Base-by-base conservation (phyloP, 495 filamentous ascomycete genomes). In the Aspergillus bertholletiae region DNA sequence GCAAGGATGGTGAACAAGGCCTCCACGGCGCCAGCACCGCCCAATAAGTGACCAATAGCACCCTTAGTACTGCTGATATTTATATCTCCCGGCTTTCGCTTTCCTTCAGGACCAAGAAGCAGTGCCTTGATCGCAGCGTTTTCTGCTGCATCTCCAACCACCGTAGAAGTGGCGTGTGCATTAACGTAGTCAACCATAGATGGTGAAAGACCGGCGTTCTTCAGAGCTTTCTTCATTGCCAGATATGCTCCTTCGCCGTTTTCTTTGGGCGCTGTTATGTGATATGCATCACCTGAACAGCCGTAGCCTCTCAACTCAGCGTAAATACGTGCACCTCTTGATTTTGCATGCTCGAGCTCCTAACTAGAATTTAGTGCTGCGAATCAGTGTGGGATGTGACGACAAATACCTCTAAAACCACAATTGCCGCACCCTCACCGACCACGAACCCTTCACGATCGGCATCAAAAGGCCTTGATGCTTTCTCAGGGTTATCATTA, bases 21-120 rank as follows among this genome's bases (percentile, higher is more conserved):
- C 66, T 97, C 94, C 17, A 96, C 81, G 0, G 92, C 88, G 8
- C 94, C 94, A 7, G 94, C 86, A 22, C 90, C 94, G 9, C 94
- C 94, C 5, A 98, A 81, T 8, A 98, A 74, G 77, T 98, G 94
- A 0, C 94, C 94, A 49, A 95, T 77, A 8, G 94, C 90, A 12
- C 94, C 92, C 72, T 98, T 98, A 2, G 90, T 96, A 65, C 93
- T 92, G 61, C 90, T 96, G 27, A 97, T 79, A 52, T 92, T 88
- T 26, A 97, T 79, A 7, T 93, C 73, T 12, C 70, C 60, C 28
- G 89, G 77, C n/a, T 70, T 73, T 6, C 69, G 56, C 50, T 80
- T 75, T 0, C 91, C 92, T 7, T 86, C 80, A 3, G 84, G 77
- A 1, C 88, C 89, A 15, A 91, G 74, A 67, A 97, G 84, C 54